Evolutionary conservation across 2,329 filamentous ascomycete species (phyloP).

Genomic region (Capronia coronata): DNA sequence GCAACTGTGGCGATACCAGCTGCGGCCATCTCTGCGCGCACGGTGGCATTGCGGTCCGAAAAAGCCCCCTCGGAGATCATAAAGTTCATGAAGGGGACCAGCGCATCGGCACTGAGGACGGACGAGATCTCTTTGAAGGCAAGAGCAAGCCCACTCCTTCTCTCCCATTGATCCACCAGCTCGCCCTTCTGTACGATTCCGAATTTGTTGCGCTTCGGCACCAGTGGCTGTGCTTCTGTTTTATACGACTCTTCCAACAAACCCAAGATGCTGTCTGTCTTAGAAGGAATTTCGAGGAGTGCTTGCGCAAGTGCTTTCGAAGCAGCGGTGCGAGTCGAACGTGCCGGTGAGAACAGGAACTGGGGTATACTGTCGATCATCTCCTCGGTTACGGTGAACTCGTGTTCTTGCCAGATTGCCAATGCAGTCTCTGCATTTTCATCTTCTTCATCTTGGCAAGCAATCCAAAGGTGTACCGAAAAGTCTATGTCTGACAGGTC

Average conservation of each 20-base stretch:
- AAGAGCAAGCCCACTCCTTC: conserved; percentile 78
- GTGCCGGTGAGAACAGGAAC: conserved; percentile 73
- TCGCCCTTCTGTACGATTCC: conserved; percentile 92
- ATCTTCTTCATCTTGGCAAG: conserved; percentile 80
- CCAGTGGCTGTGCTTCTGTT: conserved; percentile 72
- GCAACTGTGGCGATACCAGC: conserved; percentile 77
- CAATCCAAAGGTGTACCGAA: conserved; percentile 87
- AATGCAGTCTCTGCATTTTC: conserved; percentile 78
- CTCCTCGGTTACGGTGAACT: conserved; percentile 61
- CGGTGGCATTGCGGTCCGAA: conserved; percentile 69
- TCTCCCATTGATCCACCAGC: conserved; percentile 82
- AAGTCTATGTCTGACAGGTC: conserved; percentile 83
- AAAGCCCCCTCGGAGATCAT: conserved; percentile 79
- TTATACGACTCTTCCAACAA: conserved; percentile 65
- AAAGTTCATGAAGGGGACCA: conserved; percentile 76
- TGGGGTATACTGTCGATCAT: conserved; percentile 63
- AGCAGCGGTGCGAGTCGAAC: conserved; percentile 74
- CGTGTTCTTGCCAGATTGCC: conserved; percentile 94
- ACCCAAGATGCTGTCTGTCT: conserved; percentile 57
- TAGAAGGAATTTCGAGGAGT: conserved; percentile 53
- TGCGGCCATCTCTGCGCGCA: conserved; percentile 86
- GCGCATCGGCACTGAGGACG: conserved; percentile 59
- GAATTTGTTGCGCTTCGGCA: conserved; percentile 81
- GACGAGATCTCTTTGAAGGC: conserved; percentile 76
- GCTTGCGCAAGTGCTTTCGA: conserved; percentile 74